Base-by-base conservation (phyloP, 1,284 basidiomycete genomes). In the Gymnopus androsaceus region DNA sequence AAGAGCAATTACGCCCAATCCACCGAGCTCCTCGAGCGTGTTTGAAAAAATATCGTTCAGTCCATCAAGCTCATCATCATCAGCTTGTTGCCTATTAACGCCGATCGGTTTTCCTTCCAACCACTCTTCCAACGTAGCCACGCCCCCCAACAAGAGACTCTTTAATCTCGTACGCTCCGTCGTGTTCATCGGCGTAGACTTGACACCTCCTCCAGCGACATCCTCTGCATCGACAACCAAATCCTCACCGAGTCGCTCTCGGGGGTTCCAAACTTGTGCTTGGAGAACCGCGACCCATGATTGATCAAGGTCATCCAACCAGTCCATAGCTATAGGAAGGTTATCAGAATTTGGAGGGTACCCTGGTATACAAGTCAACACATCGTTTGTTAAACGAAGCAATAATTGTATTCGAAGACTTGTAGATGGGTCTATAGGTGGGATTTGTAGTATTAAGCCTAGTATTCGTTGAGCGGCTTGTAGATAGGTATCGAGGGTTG, bases 341-440 rank as follows among this genome's bases (percentile, higher is more conserved):
- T 73, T 70, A 14, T 72, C 66, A 21, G 68, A 58, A 41, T 72
- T 66, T 4, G 78, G 75, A 2, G 71, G 66, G 64, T 91, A 91
- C 3, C 86, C 85, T 3, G 78, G 71, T 11, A 88, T 78, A 8
- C 81, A 74, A 53, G 67, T 71, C 60, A 90, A 72, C 15, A 81
- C 74, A 47, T 90, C 88, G 56, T 82, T 81, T 1, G 86, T 88
- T n/a, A 90, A 73, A 21, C 83, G 83, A 27, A 91, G 80, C 17
- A 91, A 75, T 57, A 84, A 81, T 1, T 81, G 75, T 4, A 75
- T 83, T 7, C 89, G 81, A 8, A 90, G 74, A 9, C 82, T 72
- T 1, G 83, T 80, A 2, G 88, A 89, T 1, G 85, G 83, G 56
- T 83, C 80, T 12, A 87, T 67, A 15, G 88, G 88, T 0, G 87